Conservation (phyloP, 1,284 basidiomycete genomes). For the Anthracocystis panici-leucophaei region DNA sequence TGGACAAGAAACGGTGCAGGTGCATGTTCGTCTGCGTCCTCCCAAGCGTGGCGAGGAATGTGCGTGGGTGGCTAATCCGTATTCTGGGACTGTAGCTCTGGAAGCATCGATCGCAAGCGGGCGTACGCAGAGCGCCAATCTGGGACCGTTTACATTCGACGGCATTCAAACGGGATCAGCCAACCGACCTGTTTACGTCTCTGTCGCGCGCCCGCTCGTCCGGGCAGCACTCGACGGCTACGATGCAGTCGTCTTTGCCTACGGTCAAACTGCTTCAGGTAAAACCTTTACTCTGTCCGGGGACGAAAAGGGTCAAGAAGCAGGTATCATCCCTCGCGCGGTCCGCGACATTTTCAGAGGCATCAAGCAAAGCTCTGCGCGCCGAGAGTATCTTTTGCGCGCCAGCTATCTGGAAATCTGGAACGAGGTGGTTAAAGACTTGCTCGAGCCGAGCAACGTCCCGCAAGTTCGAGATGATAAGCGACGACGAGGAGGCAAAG, state of each 20-base stretch:
- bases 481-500: constrained; percentile 46
- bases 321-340: constrained; percentile 63
- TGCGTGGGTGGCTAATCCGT: constrained; percentile 58
- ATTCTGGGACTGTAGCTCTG: constrained; percentile 46
- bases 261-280: constrained; percentile 70
- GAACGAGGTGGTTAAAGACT: constrained; percentile 90
- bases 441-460: constrained; percentile 80
- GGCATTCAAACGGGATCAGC: constrained; percentile 83
- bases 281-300: constrained; percentile 60
- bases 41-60: constrained; percentile 52
- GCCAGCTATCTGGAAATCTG: constrained; percentile 90
- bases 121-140: constrained; percentile 47
- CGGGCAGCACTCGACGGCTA: constrained; percentile 64
- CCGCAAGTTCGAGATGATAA: constrained; percentile 63
- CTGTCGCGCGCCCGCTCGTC: constrained; percentile 86
- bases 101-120: constrained; percentile 43
- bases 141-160: constrained; percentile 72
- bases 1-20: constrained; percentile 49
- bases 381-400: constrained; percentile 88
- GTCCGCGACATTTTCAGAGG: constrained; percentile 70
- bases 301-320: constrained; percentile 71
- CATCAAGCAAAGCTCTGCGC: constrained; percentile 64
- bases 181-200: constrained; percentile 86
- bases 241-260: constrained; percentile 65
- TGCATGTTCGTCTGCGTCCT: constrained; percentile 59